A percentile compares a stretch with the other conserved stretches of the same genome.
phyloP scores from a whole-genome alignment of 352 stramenopile genomes.

The Pythium dissotocum region DNA sequence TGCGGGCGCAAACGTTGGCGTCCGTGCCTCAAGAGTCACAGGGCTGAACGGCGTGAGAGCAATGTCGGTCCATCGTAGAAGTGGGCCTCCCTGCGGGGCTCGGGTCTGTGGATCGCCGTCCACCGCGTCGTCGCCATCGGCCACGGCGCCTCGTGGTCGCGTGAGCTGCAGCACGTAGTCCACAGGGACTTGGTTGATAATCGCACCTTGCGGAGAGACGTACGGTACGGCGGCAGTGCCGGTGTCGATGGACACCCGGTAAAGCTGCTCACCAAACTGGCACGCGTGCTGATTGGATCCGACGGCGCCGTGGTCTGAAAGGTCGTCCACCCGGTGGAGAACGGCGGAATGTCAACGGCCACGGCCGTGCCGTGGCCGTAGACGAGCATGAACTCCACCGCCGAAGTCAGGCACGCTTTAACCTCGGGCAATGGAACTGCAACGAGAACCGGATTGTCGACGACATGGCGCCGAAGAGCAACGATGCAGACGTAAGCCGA shows the following conservation, averaged over 20 bases:
- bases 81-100: not conserved
- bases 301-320: not conserved
- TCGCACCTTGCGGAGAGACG: not conserved
- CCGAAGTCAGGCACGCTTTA: not conserved
- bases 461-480: not conserved
- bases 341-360: not conserved
- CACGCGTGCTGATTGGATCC: not conserved
- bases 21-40: no score
- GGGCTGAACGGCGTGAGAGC: not conserved
- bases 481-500: slow-evolving; percentile 12
- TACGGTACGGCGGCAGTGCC: not conserved
- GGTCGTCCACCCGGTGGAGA: not conserved
- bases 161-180: slow-evolving; percentile 3
- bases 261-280: not conserved
- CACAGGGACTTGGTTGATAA: slow-evolving; percentile 1
- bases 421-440: not conserved
- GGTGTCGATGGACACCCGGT: not conserved
- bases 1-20: not conserved
- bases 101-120: not conserved
- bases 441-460: slow-evolving; percentile 2
- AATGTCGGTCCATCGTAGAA: not conserved
- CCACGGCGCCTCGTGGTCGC: not conserved
- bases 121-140: not conserved
- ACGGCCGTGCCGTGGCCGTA: slow-evolving; percentile 6
- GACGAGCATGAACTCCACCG: slow-evolving; percentile 11